These are phyloP conservation scores for Irpex lacteus DNA, from an alignment of 1,284 basidiomycete species.

Conservation along the genomic window DNA sequence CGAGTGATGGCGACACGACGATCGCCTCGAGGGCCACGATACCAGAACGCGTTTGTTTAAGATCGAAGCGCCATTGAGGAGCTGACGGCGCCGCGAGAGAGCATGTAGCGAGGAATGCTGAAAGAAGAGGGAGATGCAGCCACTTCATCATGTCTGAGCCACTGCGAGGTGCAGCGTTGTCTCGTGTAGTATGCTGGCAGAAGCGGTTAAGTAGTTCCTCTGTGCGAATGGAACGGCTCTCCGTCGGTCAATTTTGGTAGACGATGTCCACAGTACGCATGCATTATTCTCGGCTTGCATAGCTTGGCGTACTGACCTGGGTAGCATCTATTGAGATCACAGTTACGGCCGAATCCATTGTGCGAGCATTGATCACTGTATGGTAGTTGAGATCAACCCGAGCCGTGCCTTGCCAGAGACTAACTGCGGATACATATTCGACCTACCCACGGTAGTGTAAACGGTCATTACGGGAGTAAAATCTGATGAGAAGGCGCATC, in stretches of 20 bases:
- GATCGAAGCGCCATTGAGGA: slow-evolving; percentile 23
- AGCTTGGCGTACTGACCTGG: neutral
- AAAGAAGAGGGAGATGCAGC: neutral
- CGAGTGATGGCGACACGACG: slow-evolving; percentile 43
- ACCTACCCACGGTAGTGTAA: neutral
- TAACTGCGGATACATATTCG: neutral
- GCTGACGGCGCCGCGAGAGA: slow-evolving; percentile 15
- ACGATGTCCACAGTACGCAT: neutral
- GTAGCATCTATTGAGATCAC: neutral
- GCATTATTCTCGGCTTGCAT: neutral
- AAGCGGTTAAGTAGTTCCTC: neutral
- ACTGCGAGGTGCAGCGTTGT: neutral
- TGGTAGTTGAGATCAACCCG: too few species aligned
- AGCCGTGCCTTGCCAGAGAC: neutral
- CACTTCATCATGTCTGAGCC: neutral
- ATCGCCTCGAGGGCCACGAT: slow-evolving; percentile 48
- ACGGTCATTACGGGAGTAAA: neutral
- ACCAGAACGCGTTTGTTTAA: slow-evolving; percentile 39
- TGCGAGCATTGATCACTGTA: neutral
- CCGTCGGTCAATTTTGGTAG: neutral
- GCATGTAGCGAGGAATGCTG: neutral
- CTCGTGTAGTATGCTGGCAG: neutral
- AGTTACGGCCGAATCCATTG: neutral
- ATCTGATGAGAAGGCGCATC: neutral
- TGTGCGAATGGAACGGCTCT: neutral